Evolutionary conservation across 345 rosid genomes (phyloP), one percentile per base, ranked within the genome.

Genomic region (Bruguiera parviflora): DNA sequence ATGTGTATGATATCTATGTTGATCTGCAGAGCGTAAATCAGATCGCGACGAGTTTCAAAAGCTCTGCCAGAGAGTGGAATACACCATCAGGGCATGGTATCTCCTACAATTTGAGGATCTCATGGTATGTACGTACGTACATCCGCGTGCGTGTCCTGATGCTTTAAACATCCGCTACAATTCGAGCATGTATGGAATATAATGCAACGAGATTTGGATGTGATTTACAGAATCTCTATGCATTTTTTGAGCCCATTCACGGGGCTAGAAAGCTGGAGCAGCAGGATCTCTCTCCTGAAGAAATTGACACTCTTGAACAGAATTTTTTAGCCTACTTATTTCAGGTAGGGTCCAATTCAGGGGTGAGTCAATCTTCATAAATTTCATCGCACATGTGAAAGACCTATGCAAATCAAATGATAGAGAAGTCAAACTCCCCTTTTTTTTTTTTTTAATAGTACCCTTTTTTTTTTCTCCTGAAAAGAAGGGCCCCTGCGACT

Each of bases 81-180:
- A 70, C 80, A 81, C 83, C 21, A 81, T 91, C 77, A 82, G 92
- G 53, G 91, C 95, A 47, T 87, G 92, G 92, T 85, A 88, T 73
- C 81, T 75, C 69, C 75, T 88, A 63, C 94, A 88, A 39, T 87
- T 88, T 64, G 95, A 91, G 59, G 90, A 91, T 74, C 77, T 87
- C 47, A 85, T 85, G 90, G 96, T 87, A 68, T 27, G 33, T 5
- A 22, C 15, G 5, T 5, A 6, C 13, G 4, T 7, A 7, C 7
- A 8, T 43, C 1, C 32, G 49, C 18, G 32, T 21, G 62, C 28
- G 16, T 10, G 8, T 55, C 2, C 15, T 3, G 21, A 21, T n/a
- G 22, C 13, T n/a, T 53, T 21, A 22, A n/a, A 7, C 58, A 8
- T 55, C 29, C 10, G 22, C 16, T n/a, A 8, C 15, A 53, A 8